Conservation (phyloP, 2,329 filamentous ascomycete species). For the Penicillium sp. region DNA sequence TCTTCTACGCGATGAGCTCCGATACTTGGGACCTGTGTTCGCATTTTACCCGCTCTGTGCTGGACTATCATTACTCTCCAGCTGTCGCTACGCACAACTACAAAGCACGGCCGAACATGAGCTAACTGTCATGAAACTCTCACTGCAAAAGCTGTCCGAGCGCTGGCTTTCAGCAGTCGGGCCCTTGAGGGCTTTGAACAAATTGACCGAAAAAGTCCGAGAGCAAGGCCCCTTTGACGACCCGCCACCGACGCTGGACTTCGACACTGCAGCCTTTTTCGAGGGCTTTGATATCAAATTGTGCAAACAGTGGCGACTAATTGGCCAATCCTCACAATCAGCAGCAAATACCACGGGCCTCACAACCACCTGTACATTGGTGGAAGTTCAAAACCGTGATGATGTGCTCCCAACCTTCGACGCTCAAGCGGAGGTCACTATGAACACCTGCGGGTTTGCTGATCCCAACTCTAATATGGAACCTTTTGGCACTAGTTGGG, state of each 20-base stretch:
- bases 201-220: slow-evolving; percentile 26
- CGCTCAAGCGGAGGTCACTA: slow-evolving; percentile 8
- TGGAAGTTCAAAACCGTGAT: slow-evolving; percentile 19
- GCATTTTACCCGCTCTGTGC: slow-evolving; percentile 44
- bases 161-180: slow-evolving; percentile 28
- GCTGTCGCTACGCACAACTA: slow-evolving; percentile 36
- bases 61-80: slow-evolving; percentile 41
- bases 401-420: slow-evolving; percentile 11
- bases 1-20: slow-evolving; percentile 41
- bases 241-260: slow-evolving; percentile 15
- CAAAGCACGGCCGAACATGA: slow-evolving; percentile 26
- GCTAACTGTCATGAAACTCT: slow-evolving; percentile 25
- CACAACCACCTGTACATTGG: slow-evolving; percentile 17
- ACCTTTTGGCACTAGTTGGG: slow-evolving; percentile 22
- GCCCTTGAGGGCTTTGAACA: slow-evolving; percentile 23
- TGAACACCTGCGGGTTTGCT: slow-evolving; percentile 14
- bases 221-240: slow-evolving; percentile 19
- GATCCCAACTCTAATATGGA: slow-evolving; percentile 20
- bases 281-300: slow-evolving; percentile 23
- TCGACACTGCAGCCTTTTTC: slow-evolving; percentile 23
- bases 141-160: slow-evolving; percentile 28
- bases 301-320: slow-evolving; percentile 24
- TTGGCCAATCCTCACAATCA: slow-evolving; percentile 17
- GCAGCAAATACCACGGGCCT: background rate
- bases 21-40: slow-evolving; percentile 42